Conservation (phyloP, 305 asterid species). For the Striga hermonthica region DNA sequence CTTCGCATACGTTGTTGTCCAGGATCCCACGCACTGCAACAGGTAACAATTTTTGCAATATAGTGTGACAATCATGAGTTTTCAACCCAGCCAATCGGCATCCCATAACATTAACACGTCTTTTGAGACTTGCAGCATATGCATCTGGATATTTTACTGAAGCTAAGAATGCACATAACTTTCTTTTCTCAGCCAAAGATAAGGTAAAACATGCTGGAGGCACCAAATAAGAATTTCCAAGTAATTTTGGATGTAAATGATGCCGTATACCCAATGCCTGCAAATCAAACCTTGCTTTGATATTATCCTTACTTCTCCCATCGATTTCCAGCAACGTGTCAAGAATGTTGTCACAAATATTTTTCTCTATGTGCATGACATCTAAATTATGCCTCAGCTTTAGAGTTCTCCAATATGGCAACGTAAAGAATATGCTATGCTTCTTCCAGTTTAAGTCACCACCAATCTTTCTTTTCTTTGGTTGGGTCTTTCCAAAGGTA, state of each 20-base stretch:
- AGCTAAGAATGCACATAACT: neutral
- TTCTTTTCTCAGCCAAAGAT: neutral
- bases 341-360: slow-evolving; percentile 18
- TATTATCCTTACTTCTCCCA: too few species aligned
- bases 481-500: neutral
- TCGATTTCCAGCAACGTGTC: neutral
- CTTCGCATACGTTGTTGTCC: too few species aligned
- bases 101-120: too few species aligned
- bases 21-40: too few species aligned
- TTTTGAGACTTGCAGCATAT: neutral
- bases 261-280: too few species aligned
- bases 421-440: slow-evolving; percentile 13
- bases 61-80: too few species aligned
- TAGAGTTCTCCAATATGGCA: slow-evolving; percentile 2
- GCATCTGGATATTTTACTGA: neutral
- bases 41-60: too few species aligned
- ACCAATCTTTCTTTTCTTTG: slow-evolving; percentile 11
- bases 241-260: too few species aligned
- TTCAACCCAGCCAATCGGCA: too few species aligned
- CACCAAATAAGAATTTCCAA: neutral
- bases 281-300: too few species aligned
- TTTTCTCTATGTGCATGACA: too few species aligned
- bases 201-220: neutral
- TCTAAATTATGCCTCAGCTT: neutral
- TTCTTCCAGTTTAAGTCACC: slow-evolving; percentile 25